Conservation (phyloP, 2,329 filamentous ascomycete genomes). For the Bertia moriformis region DNA sequence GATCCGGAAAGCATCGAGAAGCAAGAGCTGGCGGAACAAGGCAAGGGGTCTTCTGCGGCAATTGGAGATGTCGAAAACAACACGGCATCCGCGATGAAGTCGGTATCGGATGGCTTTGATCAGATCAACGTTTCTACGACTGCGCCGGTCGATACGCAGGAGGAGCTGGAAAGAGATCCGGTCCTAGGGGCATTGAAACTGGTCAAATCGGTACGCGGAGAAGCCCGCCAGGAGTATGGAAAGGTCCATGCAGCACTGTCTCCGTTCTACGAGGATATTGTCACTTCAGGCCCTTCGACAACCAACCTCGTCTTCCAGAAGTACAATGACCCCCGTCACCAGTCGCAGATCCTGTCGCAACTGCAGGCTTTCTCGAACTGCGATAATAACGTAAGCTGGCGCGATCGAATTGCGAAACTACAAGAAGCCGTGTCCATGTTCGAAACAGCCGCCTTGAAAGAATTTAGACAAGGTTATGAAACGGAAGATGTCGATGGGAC, state of each 20-base stretch:
- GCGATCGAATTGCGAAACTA: slow-evolving; percentile 57
- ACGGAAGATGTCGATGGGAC: slow-evolving; percentile 74
- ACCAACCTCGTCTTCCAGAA: slow-evolving; percentile 75
- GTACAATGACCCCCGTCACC: slow-evolving; percentile 76
- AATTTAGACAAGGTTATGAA: slow-evolving; percentile 88
- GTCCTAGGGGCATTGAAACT: slow-evolving; percentile 57
- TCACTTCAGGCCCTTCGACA: slow-evolving; percentile 54
- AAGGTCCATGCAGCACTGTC: slow-evolving; percentile 78
- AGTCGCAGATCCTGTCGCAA: slow-evolving; percentile 78
- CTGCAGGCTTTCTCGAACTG: slow-evolving; percentile 64
- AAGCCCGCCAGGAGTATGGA: slow-evolving; percentile 78
- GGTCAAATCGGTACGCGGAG: slow-evolving; percentile 66
- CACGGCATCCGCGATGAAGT: background rate
- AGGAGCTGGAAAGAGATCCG: slow-evolving; percentile 42
- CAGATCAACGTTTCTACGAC: slow-evolving; percentile 48
- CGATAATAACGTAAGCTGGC: slow-evolving; percentile 66
- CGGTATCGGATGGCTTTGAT: slow-evolving; percentile 4
- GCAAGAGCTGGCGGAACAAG: slow-evolving; percentile 7
- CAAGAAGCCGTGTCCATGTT: slow-evolving; percentile 66
- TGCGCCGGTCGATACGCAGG: slow-evolving; percentile 34
- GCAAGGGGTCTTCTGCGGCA: slow-evolving; percentile 4
- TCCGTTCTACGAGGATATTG: slow-evolving; percentile 78
- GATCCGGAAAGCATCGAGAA: slow-evolving; percentile 30
- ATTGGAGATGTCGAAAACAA: background rate
- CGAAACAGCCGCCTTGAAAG: slow-evolving; percentile 74